Percentiles rank a stretch among this genome's conserved stretches.
phyloP scores from a whole-genome alignment of 805 yeast species.

The Wickerhamiella lipophila region DNA sequence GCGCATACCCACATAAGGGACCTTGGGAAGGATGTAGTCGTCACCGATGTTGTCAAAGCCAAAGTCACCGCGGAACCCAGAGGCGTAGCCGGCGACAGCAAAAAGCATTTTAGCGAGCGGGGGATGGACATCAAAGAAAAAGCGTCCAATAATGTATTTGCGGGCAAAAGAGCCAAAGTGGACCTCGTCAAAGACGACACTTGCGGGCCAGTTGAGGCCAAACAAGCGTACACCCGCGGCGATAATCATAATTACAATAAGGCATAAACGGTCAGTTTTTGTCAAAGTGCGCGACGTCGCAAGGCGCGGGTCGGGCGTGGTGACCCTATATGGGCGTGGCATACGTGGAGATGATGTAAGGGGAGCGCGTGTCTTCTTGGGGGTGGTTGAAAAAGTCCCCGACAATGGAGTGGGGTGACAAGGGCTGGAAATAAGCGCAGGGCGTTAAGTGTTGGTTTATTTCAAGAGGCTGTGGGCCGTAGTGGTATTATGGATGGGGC shows the following conservation, averaged over 20 bases:
- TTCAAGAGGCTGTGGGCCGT: too few species aligned
- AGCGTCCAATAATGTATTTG: slow-evolving; percentile 53
- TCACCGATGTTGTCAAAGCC: slow-evolving; percentile 37
- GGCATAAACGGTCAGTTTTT: slow-evolving; percentile 20
- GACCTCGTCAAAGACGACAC: slow-evolving; percentile 86
- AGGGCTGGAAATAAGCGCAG: too few species aligned
- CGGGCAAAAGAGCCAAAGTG: slow-evolving; percentile 95
- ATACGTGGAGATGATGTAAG: slow-evolving; percentile 10
- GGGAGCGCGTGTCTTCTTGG: background rate
- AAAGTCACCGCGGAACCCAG: slow-evolving; percentile 41
- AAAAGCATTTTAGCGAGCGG: slow-evolving; percentile 53
- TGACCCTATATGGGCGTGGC: slow-evolving; percentile 21
- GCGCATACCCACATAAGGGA: slow-evolving; percentile 46
- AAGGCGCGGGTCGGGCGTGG: slow-evolving; percentile 21
- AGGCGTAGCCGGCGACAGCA: slow-evolving; percentile 39
- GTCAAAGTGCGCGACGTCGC: slow-evolving; percentile 21
- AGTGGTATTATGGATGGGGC: too few species aligned
- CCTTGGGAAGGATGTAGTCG: slow-evolving; percentile 29
- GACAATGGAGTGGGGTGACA: too few species aligned
- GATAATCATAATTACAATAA: slow-evolving; percentile 34
- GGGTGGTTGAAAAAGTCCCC: too few species aligned
- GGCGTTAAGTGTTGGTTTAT: too few species aligned
- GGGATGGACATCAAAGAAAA: slow-evolving; percentile 61
- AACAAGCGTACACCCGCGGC: slow-evolving; percentile 50
- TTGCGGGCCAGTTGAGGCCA: slow-evolving; percentile 52